A percentile compares a stretch with the other conserved stretches of the same genome.
phyloP scores from a whole-genome alignment of 2,329 filamentous ascomycete species.

The Lachnellula subtilissima region DNA sequence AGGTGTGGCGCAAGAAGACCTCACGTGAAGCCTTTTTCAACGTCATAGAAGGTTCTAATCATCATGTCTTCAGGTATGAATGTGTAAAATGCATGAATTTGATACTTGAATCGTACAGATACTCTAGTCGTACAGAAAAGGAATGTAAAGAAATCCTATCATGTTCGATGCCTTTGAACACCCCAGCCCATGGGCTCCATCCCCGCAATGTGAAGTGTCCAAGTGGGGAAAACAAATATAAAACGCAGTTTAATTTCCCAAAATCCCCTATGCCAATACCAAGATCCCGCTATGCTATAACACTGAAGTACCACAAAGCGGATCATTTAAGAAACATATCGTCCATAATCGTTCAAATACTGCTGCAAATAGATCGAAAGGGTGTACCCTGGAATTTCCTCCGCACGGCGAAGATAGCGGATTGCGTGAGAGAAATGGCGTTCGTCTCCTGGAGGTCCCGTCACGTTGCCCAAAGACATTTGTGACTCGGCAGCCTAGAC shows the following conservation, averaged over 20 bases:
- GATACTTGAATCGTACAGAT: background rate
- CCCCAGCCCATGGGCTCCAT: too few relatives aligned
- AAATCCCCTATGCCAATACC: background rate
- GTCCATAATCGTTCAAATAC: constrained; percentile 44
- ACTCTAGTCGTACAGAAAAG: background rate
- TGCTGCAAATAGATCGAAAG: constrained; percentile 42
- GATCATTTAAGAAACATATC: constrained; percentile 25
- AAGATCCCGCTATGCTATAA: background rate
- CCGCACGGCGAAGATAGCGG: constrained; percentile 40
- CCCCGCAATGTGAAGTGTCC: too few relatives aligned
- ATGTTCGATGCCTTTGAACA: too few relatives aligned
- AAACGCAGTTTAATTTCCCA: too few relatives aligned
- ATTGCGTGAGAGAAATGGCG: constrained; percentile 43
- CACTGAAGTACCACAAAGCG: background rate
- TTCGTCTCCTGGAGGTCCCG: constrained; percentile 39
- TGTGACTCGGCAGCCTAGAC: constrained; percentile 45
- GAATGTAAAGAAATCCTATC: background rate
- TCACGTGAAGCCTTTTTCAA: background rate
- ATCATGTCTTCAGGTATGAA: background rate
- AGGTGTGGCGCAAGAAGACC: background rate
- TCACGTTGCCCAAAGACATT: constrained; percentile 49
- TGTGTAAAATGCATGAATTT: background rate
- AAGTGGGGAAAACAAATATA: too few relatives aligned
- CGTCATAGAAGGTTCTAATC: background rate
- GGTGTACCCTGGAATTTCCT: constrained; percentile 37